Evolutionary conservation across 352 stramenopile species (phyloP).

Genomic region (Blastocystis sp.): DNA sequence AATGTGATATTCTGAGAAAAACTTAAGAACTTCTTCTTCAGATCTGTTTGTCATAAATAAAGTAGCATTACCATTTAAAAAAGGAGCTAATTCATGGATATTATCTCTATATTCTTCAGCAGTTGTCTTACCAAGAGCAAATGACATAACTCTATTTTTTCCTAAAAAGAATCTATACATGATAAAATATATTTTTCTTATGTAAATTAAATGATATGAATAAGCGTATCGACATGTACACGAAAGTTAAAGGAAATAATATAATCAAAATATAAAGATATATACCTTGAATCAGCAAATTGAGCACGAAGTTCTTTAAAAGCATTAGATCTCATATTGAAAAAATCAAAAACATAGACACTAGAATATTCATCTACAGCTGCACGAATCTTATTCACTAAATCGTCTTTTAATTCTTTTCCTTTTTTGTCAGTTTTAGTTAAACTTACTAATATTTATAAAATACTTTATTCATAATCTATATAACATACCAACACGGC

Average conservation of each 20-base stretch:
- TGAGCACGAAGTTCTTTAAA: conserved; percentile 89
- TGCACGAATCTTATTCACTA: conserved; percentile 74
- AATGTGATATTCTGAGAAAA: conserved; percentile 21
- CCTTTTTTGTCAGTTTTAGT: conserved; percentile 84
- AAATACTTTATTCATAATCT: conserved; percentile 53
- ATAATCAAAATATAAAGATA: neutral
- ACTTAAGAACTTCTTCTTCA: conserved; percentile 55
- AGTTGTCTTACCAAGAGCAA: conserved; percentile 71
- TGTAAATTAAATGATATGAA: conserved; percentile 4
- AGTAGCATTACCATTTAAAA: conserved; percentile 68
- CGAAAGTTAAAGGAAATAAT: no score
- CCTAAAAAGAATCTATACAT: conserved; percentile 77
- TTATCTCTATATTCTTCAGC: conserved; percentile 90
- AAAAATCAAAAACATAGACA: conserved; percentile 80
- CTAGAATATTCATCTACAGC: conserved; percentile 70
- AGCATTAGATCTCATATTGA: conserved; percentile 92
- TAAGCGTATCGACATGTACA: no score
- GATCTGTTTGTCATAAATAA: conserved; percentile 75
- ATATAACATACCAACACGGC: conserved; percentile 35
- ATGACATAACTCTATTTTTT: conserved; percentile 95
- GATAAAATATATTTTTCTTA: conserved; percentile 11
- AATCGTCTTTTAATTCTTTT: conserved; percentile 74
- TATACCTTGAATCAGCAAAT: conserved; percentile 68
- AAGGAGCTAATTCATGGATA: conserved; percentile 62
- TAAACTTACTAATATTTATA: conserved; percentile 46